Evolutionary conservation across 1,284 basidiomycete genomes (phyloP), one percentile per base, ranked within the genome.

Genomic region (Ustilago tritici): DNA sequence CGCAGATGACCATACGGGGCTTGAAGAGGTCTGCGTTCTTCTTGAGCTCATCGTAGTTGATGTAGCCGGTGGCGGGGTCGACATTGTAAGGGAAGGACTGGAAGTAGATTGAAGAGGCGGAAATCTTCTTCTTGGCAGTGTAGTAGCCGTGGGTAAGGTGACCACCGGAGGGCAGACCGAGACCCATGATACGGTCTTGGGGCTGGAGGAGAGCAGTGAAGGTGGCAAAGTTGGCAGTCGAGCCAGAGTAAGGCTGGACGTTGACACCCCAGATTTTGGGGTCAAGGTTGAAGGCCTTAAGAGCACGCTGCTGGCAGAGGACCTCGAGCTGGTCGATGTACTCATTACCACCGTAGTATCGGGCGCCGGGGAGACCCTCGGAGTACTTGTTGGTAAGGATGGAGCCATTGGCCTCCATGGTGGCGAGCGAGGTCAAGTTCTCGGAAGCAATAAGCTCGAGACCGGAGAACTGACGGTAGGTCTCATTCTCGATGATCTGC

Each of bases 51-150:
- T 89, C 89, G 88, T 98, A 98, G 89, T 99, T 95, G 84, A 99
- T 92, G 82, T 96, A 90, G 87, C 97, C 93, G 71, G 92, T 94
- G 67, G 82, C 68, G 50, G 79, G 70, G 78, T 85, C 79, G 81
- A 99, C 93, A 70, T 91, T 92, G 87, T 99, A 99, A 57, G 97
- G 97, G 87, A 98, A 91, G 54, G 96, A 98, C 88, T 99, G 95
- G 93, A 99, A 99, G 90, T 99, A 99, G 89, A 99, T 98, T 19
- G 96, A 98, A 47, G 96, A 99, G 32, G 97, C 95, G 61, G 96
- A 98, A 91, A 99, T 99, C 89, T 99, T 99, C 90, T 98, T 97
- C 89, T 98, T 98, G 76, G 95, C 95, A 76, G 95, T 98, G 88
- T 98, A 98, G 90, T 97, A 97, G 46, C 95, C 95, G 87, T 98